Evolutionary conservation across 805 yeast species (phyloP).

Genomic region (Wickerhamiella kazuoi): DNA sequence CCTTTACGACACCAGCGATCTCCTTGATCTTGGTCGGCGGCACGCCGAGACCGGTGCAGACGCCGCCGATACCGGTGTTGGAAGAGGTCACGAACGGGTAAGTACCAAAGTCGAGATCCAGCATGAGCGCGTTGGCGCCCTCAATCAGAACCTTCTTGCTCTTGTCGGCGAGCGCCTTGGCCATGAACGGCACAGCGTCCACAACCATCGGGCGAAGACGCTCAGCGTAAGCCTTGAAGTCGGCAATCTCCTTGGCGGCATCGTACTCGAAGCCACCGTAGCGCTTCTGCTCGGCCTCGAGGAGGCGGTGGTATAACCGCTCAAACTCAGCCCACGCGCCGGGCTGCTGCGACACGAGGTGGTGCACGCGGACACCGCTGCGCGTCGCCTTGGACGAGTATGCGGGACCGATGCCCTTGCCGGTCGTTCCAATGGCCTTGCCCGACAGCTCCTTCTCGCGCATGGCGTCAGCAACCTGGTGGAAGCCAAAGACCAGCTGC

Average conservation of each 20-base stretch:
- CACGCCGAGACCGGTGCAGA: conserved; percentile 85
- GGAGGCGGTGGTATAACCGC: conserved; percentile 53
- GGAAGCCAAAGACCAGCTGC: conserved; percentile 93
- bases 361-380: conserved; percentile 94
- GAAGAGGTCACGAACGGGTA: conserved; percentile 95
- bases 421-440: conserved; percentile 93
- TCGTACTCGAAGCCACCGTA: conserved; percentile 89
- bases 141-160: conserved; percentile 74
- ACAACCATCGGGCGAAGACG: conserved; percentile 76
- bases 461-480: conserved; percentile 88
- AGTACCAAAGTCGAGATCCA: conserved; percentile 94
- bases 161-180: conserved; percentile 55
- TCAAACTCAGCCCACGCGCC: conserved; percentile 89
- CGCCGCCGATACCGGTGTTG: conserved; percentile 95
- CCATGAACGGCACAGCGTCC: conserved; percentile 64
- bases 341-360: conserved; percentile 73
- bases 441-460: conserved; percentile 78
- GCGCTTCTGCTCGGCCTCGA: conserved; percentile 68
- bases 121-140: conserved; percentile 97
- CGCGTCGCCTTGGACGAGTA: conserved; percentile 93
- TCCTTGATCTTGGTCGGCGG: conserved; percentile 76
- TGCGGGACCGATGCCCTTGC: conserved; percentile 98
- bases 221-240: conserved; percentile 59
- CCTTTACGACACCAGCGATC: conserved; percentile 92
- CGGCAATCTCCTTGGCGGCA: conserved; percentile 57